These are phyloP conservation scores for Fallopia convolvulus DNA, from an alignment of 148 eudicot genomes.

Conservation along the genomic window DNA sequence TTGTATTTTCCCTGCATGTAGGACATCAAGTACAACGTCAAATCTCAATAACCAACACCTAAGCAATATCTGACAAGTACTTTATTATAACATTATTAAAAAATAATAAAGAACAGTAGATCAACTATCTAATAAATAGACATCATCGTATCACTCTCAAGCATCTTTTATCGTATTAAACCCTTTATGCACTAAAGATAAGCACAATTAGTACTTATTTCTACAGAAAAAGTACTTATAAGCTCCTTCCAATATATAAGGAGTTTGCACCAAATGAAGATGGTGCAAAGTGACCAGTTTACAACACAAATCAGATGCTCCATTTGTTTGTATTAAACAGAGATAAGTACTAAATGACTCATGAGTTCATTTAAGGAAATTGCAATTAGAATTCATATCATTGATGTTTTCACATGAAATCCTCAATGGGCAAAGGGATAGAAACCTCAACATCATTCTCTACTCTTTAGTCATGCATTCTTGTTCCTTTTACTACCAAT, in stretches of 20 bases:
- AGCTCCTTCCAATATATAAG: background rate
- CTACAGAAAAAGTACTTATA: background rate
- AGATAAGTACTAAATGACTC: background rate
- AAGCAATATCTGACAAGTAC: background rate
- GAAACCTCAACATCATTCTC: background rate
- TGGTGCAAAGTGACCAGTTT: background rate
- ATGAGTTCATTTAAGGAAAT: background rate
- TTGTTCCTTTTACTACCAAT: background rate
- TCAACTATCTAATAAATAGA: background rate
- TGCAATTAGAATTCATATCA: background rate
- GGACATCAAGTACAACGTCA: slow-evolving; percentile 2
- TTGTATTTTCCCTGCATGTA: slow-evolving; percentile 78
- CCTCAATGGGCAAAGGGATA: background rate
- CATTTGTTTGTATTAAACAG: background rate
- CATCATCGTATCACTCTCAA: background rate
- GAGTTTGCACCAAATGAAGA: background rate
- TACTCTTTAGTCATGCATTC: background rate
- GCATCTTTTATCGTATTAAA: background rate
- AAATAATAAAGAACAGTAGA: background rate
- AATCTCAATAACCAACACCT: background rate
- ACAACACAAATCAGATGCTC: background rate
- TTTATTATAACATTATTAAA: background rate
- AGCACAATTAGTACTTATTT: background rate
- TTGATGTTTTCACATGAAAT: background rate
- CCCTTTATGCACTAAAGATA: background rate